phyloP scores from a whole-genome alignment of 179 eudicot species.

The Camellia oleifera region DNA sequence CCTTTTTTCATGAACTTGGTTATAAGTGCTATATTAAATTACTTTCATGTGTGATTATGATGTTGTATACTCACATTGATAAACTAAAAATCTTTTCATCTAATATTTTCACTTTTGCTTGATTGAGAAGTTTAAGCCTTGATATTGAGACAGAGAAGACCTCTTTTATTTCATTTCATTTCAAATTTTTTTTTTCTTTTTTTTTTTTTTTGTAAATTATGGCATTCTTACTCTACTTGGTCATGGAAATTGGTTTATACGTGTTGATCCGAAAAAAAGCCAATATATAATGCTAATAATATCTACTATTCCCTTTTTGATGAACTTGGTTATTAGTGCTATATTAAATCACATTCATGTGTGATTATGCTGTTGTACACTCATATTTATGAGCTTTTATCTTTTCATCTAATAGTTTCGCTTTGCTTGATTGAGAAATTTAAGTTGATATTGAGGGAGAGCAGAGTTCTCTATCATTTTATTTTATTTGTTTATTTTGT shows the following conservation, averaged over 20 bases:
- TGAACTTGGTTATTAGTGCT: not conserved
- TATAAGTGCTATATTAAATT: not conserved
- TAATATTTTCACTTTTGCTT: not conserved
- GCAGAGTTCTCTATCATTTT: no score
- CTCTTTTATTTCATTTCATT: no score
- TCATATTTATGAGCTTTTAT: no score
- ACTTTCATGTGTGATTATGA: not conserved
- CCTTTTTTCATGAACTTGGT: not conserved
- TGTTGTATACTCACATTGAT: not conserved
- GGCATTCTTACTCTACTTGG: not conserved
- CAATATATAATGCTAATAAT: not conserved
- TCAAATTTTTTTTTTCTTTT: no score
- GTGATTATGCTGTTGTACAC: not conserved
- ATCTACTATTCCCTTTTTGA: not conserved
- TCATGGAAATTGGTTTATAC: not conserved
- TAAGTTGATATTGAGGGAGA: not conserved
- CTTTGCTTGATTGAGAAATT: not conserved
- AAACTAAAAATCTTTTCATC: no score
- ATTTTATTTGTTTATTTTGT: no score
- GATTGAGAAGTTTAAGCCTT: not conserved
- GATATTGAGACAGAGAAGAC: not conserved
- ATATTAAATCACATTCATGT: not conserved
- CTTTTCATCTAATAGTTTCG: not conserved
- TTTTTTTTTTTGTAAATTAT: not conserved
- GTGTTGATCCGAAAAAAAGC: not conserved